Conservation (phyloP, 1,284 basidiomycete genomes). For the Pseudozyma hubeiensis region DNA sequence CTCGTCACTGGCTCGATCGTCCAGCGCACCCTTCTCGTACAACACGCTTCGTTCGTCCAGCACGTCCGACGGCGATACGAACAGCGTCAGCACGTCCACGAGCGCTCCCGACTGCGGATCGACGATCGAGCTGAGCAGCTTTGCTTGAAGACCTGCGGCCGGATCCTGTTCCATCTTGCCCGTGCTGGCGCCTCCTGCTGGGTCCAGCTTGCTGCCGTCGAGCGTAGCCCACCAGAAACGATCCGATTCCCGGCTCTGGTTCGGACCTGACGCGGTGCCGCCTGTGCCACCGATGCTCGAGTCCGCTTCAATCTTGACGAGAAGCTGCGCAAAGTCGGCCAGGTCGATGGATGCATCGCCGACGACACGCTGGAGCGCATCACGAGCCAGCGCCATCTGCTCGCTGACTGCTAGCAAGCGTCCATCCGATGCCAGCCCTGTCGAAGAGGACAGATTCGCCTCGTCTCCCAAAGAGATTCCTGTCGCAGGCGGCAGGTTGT, state of each 20-base stretch:
- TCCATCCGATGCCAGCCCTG: not conserved
- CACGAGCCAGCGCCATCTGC: slow-evolving; percentile 44
- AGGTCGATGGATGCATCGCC: slow-evolving; percentile 27
- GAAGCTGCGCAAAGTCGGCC: slow-evolving; percentile 24
- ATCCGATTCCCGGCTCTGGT: slow-evolving; percentile 17
- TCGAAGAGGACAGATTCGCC: slow-evolving; percentile 18
- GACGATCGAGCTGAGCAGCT: slow-evolving; percentile 30
- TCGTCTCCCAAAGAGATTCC: slow-evolving; percentile 7
- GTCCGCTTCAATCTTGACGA: slow-evolving; percentile 25
- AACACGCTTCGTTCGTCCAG: slow-evolving; percentile 41
- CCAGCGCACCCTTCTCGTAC: slow-evolving; percentile 15
- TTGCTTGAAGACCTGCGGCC: slow-evolving; percentile 6
- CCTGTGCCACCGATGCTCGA: not conserved
- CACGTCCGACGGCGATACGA: slow-evolving; percentile 35
- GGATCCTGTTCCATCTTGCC: slow-evolving; percentile 12
- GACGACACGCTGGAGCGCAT: slow-evolving; percentile 19
- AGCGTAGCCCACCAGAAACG: slow-evolving; percentile 39
- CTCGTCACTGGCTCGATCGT: not conserved
- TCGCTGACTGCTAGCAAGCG: slow-evolving; percentile 41
- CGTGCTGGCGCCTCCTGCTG: not conserved
- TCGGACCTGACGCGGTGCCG: not conserved
- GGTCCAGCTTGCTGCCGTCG: slow-evolving; percentile 9
- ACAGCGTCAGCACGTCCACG: slow-evolving; percentile 40
- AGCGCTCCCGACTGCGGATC: slow-evolving; percentile 32
- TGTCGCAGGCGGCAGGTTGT: slow-evolving; percentile 38